Conservation (phyloP, 129 eudicot species). For the Saposhnikovia divaricata region DNA sequence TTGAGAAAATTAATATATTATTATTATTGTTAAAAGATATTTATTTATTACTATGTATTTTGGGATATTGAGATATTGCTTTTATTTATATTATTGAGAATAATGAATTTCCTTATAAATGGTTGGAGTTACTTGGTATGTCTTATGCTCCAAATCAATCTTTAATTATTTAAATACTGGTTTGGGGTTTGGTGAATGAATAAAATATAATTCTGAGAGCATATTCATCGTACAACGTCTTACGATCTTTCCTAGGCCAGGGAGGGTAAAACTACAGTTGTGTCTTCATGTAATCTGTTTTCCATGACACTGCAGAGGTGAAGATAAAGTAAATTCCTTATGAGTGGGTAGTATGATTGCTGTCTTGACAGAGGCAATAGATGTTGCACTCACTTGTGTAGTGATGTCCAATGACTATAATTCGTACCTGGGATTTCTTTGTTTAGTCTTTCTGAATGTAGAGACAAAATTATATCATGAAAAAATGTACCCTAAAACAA, state of each 20-base stretch:
- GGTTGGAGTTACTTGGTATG: too few relatives aligned
- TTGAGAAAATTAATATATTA: too few relatives aligned
- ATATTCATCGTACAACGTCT: constrained; percentile 6
- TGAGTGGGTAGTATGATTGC: not conserved
- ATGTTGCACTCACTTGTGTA: constrained; percentile 15
- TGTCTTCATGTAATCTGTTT: not conserved
- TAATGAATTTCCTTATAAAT: too few relatives aligned
- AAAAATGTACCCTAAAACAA: constrained; percentile 14
- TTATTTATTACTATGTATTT: too few relatives aligned
- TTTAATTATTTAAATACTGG: too few relatives aligned
- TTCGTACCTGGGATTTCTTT: constrained; percentile 17
- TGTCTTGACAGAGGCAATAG: constrained; percentile 13
- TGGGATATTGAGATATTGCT: too few relatives aligned
- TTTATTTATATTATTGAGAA: too few relatives aligned
- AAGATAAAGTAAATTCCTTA: not conserved
- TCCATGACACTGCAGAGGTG: not conserved
- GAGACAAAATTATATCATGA: constrained; percentile 28
- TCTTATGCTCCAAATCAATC: too few relatives aligned
- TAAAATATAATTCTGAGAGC: too few relatives aligned
- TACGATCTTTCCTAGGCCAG: not conserved
- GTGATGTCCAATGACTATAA: constrained; percentile 5
- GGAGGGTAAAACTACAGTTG: not conserved
- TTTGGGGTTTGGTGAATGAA: too few relatives aligned
- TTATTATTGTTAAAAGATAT: too few relatives aligned
- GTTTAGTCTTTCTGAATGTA: constrained; percentile 16